Conservation (phyloP, 169 alveolate species). For the Besnoitia besnoiti region DNA sequence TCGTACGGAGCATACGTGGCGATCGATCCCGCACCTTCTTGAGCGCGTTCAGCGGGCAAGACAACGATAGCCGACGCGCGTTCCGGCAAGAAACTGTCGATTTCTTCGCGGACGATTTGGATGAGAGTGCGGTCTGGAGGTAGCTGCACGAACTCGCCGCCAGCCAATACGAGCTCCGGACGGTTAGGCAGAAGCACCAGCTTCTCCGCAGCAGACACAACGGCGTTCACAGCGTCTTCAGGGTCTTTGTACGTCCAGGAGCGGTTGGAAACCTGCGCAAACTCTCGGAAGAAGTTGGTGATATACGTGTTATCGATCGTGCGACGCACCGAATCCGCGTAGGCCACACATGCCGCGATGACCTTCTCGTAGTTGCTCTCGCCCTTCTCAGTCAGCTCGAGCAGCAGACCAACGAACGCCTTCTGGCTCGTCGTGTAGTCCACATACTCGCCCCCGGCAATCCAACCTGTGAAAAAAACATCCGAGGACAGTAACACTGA, state of each 20-base stretch:
- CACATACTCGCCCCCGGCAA: conserved; percentile 30
- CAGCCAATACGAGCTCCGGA: conserved; percentile 26
- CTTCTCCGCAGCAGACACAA: conserved; percentile 44
- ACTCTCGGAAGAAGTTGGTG: background rate
- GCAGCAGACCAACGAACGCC: conserved; percentile 36
- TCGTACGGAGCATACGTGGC: background rate
- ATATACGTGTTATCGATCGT: conserved; percentile 3
- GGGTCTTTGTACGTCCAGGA: conserved; percentile 56
- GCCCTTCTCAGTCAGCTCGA: conserved; percentile 50
- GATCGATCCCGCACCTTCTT: background rate
- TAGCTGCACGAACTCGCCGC: conserved; percentile 38
- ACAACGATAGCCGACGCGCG: conserved; percentile 18
- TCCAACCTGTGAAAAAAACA: background rate
- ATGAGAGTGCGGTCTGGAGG: background rate
- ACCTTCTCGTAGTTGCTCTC: background rate
- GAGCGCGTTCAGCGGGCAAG: background rate
- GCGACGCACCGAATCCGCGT: background rate
- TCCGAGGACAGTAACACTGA: no score
- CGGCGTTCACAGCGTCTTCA: conserved; percentile 47
- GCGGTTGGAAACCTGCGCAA: conserved; percentile 1
- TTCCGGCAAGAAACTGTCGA: background rate
- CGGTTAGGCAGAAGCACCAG: conserved; percentile 26
- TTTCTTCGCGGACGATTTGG: background rate
- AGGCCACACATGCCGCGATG: background rate
- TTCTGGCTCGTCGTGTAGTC: conserved; percentile 45